These are phyloP conservation scores for Fusarium sp. DNA, from an alignment of 2,329 filamentous ascomycete species.

Conservation along the genomic window DNA sequence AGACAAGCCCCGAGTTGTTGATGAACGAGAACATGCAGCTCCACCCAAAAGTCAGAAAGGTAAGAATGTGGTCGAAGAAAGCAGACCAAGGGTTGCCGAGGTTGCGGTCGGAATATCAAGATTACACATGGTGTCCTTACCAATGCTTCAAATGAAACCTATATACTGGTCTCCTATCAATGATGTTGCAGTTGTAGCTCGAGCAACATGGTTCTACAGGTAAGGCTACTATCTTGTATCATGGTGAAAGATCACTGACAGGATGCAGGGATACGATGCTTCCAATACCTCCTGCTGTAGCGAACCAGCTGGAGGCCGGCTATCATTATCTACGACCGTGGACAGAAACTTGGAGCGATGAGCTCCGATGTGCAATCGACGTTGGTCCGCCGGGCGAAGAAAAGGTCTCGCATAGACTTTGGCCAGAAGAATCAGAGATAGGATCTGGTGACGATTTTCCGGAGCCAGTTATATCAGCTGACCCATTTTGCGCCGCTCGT, in stretches of 20 bases:
- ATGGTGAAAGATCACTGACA: conserved; percentile 31
- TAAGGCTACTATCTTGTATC: conserved; percentile 41
- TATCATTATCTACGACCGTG: conserved; percentile 89
- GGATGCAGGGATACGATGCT: conserved; percentile 81
- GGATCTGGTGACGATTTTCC: conserved; percentile 35
- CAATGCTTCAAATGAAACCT: conserved; percentile 88
- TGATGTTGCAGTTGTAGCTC: conserved; percentile 83
- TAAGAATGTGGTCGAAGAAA: conserved; percentile 11
- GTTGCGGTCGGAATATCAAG: conserved; percentile 91
- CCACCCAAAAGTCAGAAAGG: conserved; percentile 19
- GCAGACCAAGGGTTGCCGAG: conserved; percentile 58
- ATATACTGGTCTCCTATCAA: conserved; percentile 98
- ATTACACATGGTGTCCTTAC: conserved; percentile 88
- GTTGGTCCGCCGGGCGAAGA: conserved; percentile 91
- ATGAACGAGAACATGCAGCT: conserved; percentile 17
- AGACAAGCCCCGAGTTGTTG: conserved; percentile 4
- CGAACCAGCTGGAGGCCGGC: conserved; percentile 92
- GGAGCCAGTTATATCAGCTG: conserved; percentile 62
- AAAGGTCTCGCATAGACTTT: conserved; percentile 87
- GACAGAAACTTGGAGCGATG: conserved; percentile 92
- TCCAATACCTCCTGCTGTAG: conserved; percentile 85
- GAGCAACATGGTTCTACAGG: conserved; percentile 97
- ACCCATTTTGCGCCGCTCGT: conserved; percentile 70
- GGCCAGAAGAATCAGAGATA: conserved; percentile 69
- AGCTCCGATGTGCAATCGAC: conserved; percentile 89